phyloP scores from a whole-genome alignment of 2,329 filamentous ascomycete species.

The Peltaster fructicola region DNA sequence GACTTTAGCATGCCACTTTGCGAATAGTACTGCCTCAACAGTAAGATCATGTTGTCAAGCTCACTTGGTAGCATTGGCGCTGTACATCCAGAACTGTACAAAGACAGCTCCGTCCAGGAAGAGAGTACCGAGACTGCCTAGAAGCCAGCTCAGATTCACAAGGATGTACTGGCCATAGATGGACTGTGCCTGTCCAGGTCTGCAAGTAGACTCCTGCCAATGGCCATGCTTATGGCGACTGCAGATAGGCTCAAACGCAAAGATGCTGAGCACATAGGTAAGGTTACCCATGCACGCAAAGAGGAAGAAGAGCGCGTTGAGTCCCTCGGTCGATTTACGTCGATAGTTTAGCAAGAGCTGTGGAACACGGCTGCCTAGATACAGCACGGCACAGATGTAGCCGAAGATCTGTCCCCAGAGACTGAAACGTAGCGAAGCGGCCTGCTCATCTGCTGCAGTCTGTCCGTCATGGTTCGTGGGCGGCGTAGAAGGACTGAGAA shows the following conservation, averaged over 20 bases:
- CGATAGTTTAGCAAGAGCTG: constrained; percentile 86
- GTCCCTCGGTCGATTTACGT: constrained; percentile 80
- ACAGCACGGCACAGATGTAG: constrained; percentile 76
- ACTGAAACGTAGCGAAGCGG: constrained; percentile 47
- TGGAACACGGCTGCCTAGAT: constrained; percentile 75
- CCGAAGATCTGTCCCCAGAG: constrained; percentile 77
- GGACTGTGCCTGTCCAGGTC: constrained; percentile 42
- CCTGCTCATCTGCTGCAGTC: constrained; percentile 20
- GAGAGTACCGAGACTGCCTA: constrained; percentile 76
- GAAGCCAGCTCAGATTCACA: constrained; percentile 79
- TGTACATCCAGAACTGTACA: constrained; percentile 79
- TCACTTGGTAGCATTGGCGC: constrained; percentile 30
- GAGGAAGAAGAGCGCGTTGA: constrained; percentile 87
- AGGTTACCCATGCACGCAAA: constrained; percentile 93
- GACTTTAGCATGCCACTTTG: too few relatives aligned
- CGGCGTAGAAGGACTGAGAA: constrained; percentile 39
- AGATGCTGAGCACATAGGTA: constrained; percentile 80
- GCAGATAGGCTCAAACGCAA: constrained; percentile 72
- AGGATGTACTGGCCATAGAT: constrained; percentile 71
- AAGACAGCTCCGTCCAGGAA: constrained; percentile 76
- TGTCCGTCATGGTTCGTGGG: constrained; percentile 6
- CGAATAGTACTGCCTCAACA: too few relatives aligned
- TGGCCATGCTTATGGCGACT: constrained; percentile 17
- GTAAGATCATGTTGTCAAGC: too few relatives aligned
- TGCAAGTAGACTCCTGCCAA: constrained; percentile 33